Conservation (phyloP, 805 yeast genomes). For the Lachancea fermentati region DNA sequence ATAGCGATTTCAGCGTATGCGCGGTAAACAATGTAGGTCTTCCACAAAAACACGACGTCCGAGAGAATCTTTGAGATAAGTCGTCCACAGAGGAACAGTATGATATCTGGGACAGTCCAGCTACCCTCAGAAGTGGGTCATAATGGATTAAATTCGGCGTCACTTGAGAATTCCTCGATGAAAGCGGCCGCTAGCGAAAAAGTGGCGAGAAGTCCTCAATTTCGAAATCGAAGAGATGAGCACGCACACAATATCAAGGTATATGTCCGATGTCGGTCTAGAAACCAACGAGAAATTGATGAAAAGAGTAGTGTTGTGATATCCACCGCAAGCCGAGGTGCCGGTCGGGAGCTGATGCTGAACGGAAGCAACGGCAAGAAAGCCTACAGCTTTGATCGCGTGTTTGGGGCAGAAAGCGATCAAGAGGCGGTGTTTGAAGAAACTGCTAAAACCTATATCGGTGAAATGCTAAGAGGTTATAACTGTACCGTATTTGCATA, state of each 20-base stretch:
- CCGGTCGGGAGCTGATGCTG: constrained; percentile 42
- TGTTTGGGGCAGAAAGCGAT: constrained; percentile 75
- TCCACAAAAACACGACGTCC: not conserved
- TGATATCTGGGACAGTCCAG: too few species aligned
- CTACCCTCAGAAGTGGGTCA: too few species aligned
- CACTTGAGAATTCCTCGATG: not conserved
- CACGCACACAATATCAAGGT: constrained; percentile 42
- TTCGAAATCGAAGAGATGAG: not conserved
- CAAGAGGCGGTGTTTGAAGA: constrained; percentile 62
- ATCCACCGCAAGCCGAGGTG: constrained; percentile 37
- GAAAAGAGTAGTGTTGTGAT: constrained; percentile 54
- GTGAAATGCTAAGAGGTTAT: constrained; percentile 65
- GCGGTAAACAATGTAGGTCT: not conserved
- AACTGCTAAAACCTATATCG: constrained; percentile 50
- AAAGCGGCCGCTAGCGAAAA: not conserved
- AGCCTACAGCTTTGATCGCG: constrained; percentile 68
- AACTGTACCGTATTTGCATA: constrained; percentile 80
- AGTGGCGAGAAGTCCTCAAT: not conserved
- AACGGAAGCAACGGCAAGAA: constrained; percentile 34
- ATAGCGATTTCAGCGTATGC: not conserved
- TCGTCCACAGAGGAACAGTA: too few species aligned
- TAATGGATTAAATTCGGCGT: too few species aligned
- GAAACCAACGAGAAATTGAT: constrained; percentile 48
- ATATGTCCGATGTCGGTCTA: constrained; percentile 51
- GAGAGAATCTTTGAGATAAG: too few species aligned